Percentiles rank a stretch among this genome's conserved stretches.
phyloP scores from a whole-genome alignment of 2,329 filamentous ascomycete species.

The Zarea fungicola region DNA sequence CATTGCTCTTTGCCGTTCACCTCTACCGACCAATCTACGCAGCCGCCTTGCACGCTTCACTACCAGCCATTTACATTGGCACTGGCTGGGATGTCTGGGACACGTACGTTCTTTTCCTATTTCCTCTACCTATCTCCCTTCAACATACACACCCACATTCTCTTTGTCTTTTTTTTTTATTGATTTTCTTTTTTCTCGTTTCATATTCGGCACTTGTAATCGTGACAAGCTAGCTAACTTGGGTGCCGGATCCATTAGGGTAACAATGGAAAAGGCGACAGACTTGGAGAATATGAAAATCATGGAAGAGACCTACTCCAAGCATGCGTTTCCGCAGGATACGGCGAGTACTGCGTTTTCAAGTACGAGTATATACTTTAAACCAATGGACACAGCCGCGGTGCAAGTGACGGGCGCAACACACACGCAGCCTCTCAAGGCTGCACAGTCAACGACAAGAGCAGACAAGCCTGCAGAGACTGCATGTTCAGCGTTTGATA shows the following conservation, averaged over 20 bases:
- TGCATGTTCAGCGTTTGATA: no score
- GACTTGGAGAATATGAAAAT: conserved; percentile 29
- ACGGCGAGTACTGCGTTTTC: conserved; percentile 32
- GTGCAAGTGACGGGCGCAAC: neutral
- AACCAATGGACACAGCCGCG: neutral
- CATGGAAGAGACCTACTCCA: conserved; percentile 27
- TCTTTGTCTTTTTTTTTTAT: neutral
- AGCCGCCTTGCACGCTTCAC: conserved; percentile 37
- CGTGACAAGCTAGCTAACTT: conserved; percentile 6
- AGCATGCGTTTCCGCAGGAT: conserved; percentile 34
- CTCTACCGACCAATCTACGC: conserved; percentile 51
- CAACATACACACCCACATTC: neutral
- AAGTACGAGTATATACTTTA: conserved; percentile 37
- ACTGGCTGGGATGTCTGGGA: conserved; percentile 49
- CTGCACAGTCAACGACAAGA: no score
- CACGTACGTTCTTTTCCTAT: conserved; percentile 29
- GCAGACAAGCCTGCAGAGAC: neutral
- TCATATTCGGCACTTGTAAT: neutral
- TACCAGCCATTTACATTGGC: conserved; percentile 54
- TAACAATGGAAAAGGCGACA: conserved; percentile 4
- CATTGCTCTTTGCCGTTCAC: conserved; percentile 59
- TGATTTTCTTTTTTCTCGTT: neutral
- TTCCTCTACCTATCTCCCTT: neutral
- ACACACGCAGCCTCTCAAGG: neutral
- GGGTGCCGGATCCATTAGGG: neutral